Evolutionary conservation across 768 basidiomycete genomes (phyloP), one percentile per base, ranked within the genome.

Genomic region (Mycena kentingensis): DNA sequence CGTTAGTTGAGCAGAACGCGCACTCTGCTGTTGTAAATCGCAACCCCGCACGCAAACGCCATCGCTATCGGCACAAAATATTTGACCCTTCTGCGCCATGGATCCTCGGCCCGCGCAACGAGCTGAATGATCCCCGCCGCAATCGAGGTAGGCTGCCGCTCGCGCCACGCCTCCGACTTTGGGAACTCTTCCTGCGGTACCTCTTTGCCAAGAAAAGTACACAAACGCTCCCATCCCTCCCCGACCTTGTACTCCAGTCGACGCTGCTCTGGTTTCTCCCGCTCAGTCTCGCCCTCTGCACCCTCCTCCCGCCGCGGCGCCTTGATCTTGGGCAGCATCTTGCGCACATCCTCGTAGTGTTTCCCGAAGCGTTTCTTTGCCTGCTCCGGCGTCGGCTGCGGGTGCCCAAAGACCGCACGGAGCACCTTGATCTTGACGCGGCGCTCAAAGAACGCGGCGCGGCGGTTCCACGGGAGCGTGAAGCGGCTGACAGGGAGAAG

Each of bases 241-340:
- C 48, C 48, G 18, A 49, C 48, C 24, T 36, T 12, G 26, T 49
- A 49, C 24, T 49, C 48, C 36, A 39, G 27, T 26, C 36, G 38
- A 11, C 48, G 11, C 27, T 39, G 36, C 19, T 39, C 3, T 8
- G 38, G 38, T 41, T 42, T 27, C 22, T 24, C 25, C 18, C 7
- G 6, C 22, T 42, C 11, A 19, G 21, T 37, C n/a, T 37, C 41
- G 12, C 41, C 25, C 12, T 42, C 41, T 8, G 6, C 13, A 15
- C 13, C 8, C 19, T 15, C 21, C 8, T 38, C 8, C 6, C 12
- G 12, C 11, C 41, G 22, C 41, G 22, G 22, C 13, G 41, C 22
- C 24, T 26, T 42, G 41, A 42, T 27, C 21, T 26, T 42, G 7
- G 41, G 41, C 41, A 42, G 19, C 41, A 42, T 8, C n/a, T 27